Evolutionary conservation across 495 filamentous ascomycete species (phyloP), one percentile per base, ranked within the genome.

Genomic region (Physcia stellaris): DNA sequence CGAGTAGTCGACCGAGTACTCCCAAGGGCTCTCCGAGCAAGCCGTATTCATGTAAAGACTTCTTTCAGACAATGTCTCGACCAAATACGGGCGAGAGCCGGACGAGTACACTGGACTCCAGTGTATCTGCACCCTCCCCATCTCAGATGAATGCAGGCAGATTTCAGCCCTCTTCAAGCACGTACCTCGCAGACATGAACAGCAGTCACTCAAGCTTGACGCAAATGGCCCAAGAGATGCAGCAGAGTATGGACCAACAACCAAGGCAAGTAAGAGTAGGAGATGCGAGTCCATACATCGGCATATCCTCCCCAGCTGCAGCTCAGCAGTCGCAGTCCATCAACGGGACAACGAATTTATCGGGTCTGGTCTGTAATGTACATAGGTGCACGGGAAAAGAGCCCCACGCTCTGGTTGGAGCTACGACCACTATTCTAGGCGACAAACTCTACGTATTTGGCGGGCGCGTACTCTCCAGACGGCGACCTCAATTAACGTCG

Each of bases 381-480:
- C 83, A 90, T 42, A 67, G 76, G 41, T 95, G 90, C 12, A 95
- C 88, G 1, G 90, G 90, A 22, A 73, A 78, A 42, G 86, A 96
- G 52, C 92, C 90, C 4, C 84, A 80, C 43, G 79, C 90, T 9
- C 62, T 95, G 3, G 90, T 98, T 4, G 90, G 90, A 3, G 88
- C 90, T 2, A 94, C 92, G 0, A 96, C 92, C 0, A 96, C 92
- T 0, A 81, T 96, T 35, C 51, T 98, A 17, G 86, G 86, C 7
- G 90, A 98, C 54, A 94, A 84, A 53, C 66, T 98, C 24, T 98
- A 93, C 56, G 86, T 95, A 4, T 96, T 96, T 58, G 90, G 90
- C 11, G 90, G 90, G 13, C 76, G 88, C 34, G 73, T 87, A 43
- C 62, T 98, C 27, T 93, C 88, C 11, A 66, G 83, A 45, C 82